Conservation (phyloP, 129 eudicot species). For the Flaveria trinervia region DNA sequence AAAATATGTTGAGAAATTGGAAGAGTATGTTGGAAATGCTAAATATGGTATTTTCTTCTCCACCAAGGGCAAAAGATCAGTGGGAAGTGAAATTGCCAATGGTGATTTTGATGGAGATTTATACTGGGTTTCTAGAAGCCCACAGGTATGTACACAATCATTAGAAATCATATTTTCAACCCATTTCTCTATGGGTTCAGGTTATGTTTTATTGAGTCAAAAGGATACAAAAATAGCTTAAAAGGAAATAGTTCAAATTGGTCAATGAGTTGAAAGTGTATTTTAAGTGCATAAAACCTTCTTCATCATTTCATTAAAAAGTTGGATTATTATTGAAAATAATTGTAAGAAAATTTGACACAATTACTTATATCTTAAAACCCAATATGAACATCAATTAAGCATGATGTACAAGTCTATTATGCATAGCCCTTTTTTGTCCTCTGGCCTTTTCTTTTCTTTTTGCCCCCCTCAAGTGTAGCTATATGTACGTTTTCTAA, state of each 20-base stretch:
- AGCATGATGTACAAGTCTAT: too few relatives aligned
- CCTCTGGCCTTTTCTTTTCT: too few relatives aligned
- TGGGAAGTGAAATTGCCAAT: conserved; percentile 74
- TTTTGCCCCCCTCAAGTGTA: too few relatives aligned
- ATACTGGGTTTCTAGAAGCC: conserved; percentile 74
- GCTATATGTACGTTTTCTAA: too few relatives aligned
- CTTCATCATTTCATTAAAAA: neutral
- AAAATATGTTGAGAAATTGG: conserved; percentile 48
- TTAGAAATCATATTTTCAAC: neutral
- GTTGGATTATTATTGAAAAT: neutral
- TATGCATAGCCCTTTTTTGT: too few relatives aligned
- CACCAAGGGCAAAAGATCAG: conserved; percentile 63
- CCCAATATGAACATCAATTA: too few relatives aligned
- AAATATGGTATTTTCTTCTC: conserved; percentile 85
- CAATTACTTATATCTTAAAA: too few relatives aligned
- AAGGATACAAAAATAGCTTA: neutral
- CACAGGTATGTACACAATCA: conserved; percentile 44
- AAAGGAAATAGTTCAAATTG: conserved; percentile 2
- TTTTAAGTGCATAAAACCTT: neutral
- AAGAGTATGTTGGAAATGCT: conserved; percentile 68
- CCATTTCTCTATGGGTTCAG: neutral
- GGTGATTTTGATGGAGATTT: conserved; percentile 91
- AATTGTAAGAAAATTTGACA: neutral
- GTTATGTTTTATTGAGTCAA: neutral
- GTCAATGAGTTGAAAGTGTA: neutral